Base-by-base conservation (phyloP, 78 protist species). In the Dictyostelium citrinum region DNA sequence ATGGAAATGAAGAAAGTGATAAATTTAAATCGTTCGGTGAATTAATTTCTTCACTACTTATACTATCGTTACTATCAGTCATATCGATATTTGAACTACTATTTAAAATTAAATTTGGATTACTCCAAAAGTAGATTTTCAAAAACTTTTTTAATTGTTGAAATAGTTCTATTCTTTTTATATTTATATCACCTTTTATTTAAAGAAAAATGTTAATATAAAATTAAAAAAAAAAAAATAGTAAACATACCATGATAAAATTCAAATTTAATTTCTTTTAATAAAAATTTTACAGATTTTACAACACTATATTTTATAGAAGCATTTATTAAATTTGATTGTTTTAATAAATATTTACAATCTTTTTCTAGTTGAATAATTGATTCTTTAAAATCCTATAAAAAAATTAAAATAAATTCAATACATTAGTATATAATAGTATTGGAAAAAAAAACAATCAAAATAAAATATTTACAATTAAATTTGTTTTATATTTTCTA, bases 321-420 rank as follows among this genome's bases (percentile, higher is more conserved):
- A 1, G 24, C 14, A 45, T 80, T 55, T 46, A 33, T 29, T 35
- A 80, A 58, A 58, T 80, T 80, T 20, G 39, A 29, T 35, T 20
- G 29, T 35, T 80, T 43, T 55, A 80, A 55, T 35, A 33, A 12
- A 20, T 55, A 9, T 80, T 80, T 80, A 55, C 74, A 80, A 39
- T 80, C 49, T 55, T 31, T 55, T 45, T 80, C 74, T 20, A 80
- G 37, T 55, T 45, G 43, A 22, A 35, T 20, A 17, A 80, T 45
- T 24, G 84, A 35, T 2, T 80, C 84, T 55, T 58, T 49, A 55
- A 80, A 80, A 33, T 80, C 49, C 84, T 80, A 75, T 16, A 75
- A 75, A 45, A 45, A 45, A 45, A 45, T 45, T 2, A 7, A 1
- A 45, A 45, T 45, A 45, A 45, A 10, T 45, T 10, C 1, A 45